Conservation (phyloP, 1,284 basidiomycete species). For the Naganishia liquefaciens region DNA sequence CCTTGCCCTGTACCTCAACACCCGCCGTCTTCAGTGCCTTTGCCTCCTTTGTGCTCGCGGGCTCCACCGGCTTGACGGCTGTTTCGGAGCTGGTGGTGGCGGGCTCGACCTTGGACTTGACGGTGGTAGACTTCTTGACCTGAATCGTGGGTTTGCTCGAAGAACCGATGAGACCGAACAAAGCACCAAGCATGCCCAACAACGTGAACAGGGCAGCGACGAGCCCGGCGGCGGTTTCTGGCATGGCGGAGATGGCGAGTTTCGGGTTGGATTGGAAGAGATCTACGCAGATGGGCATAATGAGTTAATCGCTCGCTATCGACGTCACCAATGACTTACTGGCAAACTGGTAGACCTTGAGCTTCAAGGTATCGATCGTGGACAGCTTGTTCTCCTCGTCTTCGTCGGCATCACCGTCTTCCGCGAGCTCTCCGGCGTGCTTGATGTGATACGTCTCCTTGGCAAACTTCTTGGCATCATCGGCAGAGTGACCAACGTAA, state of each 20-base stretch:
- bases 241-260: slow-evolving; percentile 76
- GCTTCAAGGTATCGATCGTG: slow-evolving; percentile 46
- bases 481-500: slow-evolving; percentile 82
- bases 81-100: slow-evolving; percentile 1
- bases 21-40: slow-evolving; percentile 39
- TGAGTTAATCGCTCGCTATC: neutral
- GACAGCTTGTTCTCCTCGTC: slow-evolving; percentile 44
- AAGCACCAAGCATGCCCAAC: slow-evolving; percentile 75
- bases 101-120: slow-evolving; percentile 34
- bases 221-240: slow-evolving; percentile 78
- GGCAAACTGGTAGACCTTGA: slow-evolving; percentile 52
- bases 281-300: slow-evolving; percentile 15
- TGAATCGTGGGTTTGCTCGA: slow-evolving; percentile 44
- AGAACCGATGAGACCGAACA: slow-evolving; percentile 72
- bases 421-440: slow-evolving; percentile 56
- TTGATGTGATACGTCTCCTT: slow-evolving; percentile 83
- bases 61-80: slow-evolving; percentile 37
- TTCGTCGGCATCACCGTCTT: slow-evolving; percentile 61
- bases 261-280: slow-evolving; percentile 63
- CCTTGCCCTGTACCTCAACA: slow-evolving; percentile 33
- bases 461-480: slow-evolving; percentile 78
- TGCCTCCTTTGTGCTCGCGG: slow-evolving; percentile 41
- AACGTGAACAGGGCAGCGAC: slow-evolving; percentile 71
- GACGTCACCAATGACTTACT: slow-evolving; percentile 37
- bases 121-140: slow-evolving; percentile 48